Conservation (phyloP, 495 filamentous ascomycete species). For the Geopyxis carbonaria region DNA sequence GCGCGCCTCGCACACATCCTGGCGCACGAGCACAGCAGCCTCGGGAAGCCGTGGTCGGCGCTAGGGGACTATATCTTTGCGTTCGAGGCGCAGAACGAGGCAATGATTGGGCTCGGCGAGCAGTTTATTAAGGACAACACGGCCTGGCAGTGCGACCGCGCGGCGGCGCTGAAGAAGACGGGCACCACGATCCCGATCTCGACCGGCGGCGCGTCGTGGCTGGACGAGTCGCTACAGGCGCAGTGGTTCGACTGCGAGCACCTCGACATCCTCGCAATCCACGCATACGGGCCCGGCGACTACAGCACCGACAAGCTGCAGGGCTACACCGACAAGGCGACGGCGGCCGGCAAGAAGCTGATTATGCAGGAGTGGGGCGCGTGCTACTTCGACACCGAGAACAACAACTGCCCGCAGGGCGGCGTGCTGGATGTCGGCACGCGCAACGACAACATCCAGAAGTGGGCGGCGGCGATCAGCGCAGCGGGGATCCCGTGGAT, state of each 20-base stretch:
- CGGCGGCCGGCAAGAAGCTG: conserved; percentile 17
- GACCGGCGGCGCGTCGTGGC: conserved; percentile 8
- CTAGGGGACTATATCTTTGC: conserved; percentile 13
- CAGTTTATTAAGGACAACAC: too few relatives aligned
- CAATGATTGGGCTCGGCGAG: neutral
- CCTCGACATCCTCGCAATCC: conserved; percentile 9
- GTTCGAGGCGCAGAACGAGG: conserved; percentile 16
- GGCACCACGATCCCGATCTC: neutral
- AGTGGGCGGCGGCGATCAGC: conserved; percentile 11
- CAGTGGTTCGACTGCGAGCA: conserved; percentile 7
- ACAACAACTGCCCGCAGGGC: conserved; percentile 11
- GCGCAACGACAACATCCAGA: conserved; percentile 6
- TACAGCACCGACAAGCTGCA: conserved; percentile 13
- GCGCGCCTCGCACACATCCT: conserved; percentile 13
- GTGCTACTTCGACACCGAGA: conserved; percentile 14
- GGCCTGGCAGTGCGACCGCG: too few relatives aligned
- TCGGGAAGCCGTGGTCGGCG: conserved; percentile 8
- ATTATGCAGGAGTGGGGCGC: conserved; percentile 23
- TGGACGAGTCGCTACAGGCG: conserved; percentile 5
- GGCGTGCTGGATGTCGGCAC: neutral
- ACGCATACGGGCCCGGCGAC: conserved; percentile 22
- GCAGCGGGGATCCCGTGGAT: conserved; percentile 23
- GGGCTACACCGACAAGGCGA: conserved; percentile 14
- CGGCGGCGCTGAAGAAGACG: too few relatives aligned
- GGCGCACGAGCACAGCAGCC: conserved; percentile 11